phyloP scores from a whole-genome alignment of 2,329 filamentous ascomycete genomes.

The Emmonsiellopsis sp. region DNA sequence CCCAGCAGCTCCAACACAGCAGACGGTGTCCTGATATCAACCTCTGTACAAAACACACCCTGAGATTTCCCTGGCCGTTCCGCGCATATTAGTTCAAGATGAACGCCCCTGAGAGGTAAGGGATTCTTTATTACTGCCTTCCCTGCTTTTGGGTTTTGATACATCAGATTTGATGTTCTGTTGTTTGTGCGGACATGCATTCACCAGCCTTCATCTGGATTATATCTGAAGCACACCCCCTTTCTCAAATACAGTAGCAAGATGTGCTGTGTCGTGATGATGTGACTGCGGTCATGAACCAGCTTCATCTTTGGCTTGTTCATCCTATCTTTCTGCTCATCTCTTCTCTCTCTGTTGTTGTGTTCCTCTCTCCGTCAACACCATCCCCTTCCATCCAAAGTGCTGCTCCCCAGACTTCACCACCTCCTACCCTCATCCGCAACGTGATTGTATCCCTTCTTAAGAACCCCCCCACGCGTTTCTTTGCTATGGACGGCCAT shows the following conservation, averaged over 20 bases:
- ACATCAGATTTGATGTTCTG: no score
- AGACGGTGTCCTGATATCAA: no score
- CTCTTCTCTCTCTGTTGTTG: neutral
- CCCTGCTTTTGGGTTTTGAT: no score
- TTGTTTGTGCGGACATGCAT: no score
- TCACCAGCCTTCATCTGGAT: no score
- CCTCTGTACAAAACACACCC: no score
- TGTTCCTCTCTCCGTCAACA: constrained; percentile 1
- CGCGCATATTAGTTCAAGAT: constrained; percentile 25
- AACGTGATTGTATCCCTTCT: neutral
- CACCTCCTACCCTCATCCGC: neutral
- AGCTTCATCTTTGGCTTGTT: neutral
- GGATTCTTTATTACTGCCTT: constrained; percentile 7
- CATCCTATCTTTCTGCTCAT: neutral
- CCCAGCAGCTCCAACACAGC: no score
- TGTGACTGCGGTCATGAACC: neutral
- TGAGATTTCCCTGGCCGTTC: neutral
- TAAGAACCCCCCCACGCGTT: neutral
- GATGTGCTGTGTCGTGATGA: neutral
- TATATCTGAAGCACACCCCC: no score
- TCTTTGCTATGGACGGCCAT: neutral
- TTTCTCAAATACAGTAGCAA: no score
- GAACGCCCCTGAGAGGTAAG: constrained; percentile 48
- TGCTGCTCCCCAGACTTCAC: neutral
- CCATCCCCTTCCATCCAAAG: constrained; percentile 2